These are phyloP conservation scores for Millerozyma acaciae DNA, from an alignment of 805 yeast genomes.

Conservation along the genomic window DNA sequence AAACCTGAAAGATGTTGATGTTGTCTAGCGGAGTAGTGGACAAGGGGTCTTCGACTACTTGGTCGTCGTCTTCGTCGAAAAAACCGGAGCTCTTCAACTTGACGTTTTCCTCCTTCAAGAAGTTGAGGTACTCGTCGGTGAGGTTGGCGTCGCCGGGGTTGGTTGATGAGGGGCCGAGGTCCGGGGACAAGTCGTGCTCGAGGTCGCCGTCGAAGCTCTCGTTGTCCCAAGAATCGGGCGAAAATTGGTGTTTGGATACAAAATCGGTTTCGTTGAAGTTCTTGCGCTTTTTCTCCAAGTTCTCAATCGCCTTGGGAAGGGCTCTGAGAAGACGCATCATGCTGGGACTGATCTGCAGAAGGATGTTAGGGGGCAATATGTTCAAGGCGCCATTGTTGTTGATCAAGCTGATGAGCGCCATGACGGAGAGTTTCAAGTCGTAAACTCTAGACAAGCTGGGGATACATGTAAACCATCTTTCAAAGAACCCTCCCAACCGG, in stretches of 20 bases:
- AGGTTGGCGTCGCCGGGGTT: conserved; percentile 10
- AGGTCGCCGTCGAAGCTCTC: conserved; percentile 6
- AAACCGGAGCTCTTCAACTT: conserved; percentile 16
- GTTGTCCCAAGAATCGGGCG: conserved; percentile 18
- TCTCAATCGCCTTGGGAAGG: conserved; percentile 69
- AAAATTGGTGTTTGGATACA: conserved; percentile 2
- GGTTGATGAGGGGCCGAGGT: background rate
- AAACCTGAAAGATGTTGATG: conserved; percentile 61
- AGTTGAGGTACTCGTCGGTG: conserved; percentile 23
- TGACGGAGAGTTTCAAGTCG: conserved; percentile 71
- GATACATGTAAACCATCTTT: conserved; percentile 60
- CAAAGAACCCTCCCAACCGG: conserved; percentile 49
- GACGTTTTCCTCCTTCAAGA: conserved; percentile 20
- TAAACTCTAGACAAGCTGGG: conserved; percentile 63
- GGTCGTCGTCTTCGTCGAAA: conserved; percentile 55
- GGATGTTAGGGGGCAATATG: conserved; percentile 11
- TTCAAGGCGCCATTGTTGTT: conserved; percentile 22
- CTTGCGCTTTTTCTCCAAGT: conserved; percentile 59
- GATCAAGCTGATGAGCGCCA: conserved; percentile 57
- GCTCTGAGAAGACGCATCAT: conserved; percentile 51
- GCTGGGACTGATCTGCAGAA: conserved; percentile 46
- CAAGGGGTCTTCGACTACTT: conserved; percentile 69
- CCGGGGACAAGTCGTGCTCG: conserved; percentile 1
- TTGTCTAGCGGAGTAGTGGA: conserved; percentile 74
- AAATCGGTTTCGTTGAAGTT: conserved; percentile 41